Evolutionary conservation across 495 filamentous ascomycete species (phyloP), one percentile per base, ranked within the genome.

Genomic region (Aspergillus ostianus): DNA sequence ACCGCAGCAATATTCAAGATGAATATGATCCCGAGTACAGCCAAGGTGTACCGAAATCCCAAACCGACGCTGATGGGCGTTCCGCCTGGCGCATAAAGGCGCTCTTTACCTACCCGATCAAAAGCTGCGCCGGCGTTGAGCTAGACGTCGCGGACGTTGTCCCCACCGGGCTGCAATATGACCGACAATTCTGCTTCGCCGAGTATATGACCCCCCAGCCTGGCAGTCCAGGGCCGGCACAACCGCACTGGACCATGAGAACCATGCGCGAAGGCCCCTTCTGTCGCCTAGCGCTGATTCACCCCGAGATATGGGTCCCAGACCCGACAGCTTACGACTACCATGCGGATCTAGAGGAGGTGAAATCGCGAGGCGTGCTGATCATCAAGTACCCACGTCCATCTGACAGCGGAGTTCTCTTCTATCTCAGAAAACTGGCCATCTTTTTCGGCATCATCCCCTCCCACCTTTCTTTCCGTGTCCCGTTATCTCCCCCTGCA

Each of bases 91-190:
- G 69, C 20, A 78, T 97, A 63, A 91, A 92, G 70, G 90, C 89
- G 51, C 81, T 97, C 45, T 92, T 88, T 77, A 87, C 91, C 46
- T 96, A 93, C 70, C 93, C 93, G 0, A 76, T 97, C 64, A 97
- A 97, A 76, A 91, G 88, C 58, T 97, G 93, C 69, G 78, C 81
- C 60, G 90, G 88, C 15, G 85, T 97, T 19, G 91, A 96, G 73
- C 67, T 97, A 53, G 74, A 82, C 55, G 66, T 78, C 53, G 85
- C 84, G 47, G 84, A 85, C 52, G 81, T 96, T 5, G 73, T 92
- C 27, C 68, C 83, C 6, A 86, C 85, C 17, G 93, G 93, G 4
- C 79, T 98, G 49, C 80, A 89, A 69, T 89, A 87, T 70, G 93
- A 98, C 70, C 87, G 93, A 1, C 85, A 90, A 63, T 96, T 92